These are phyloP conservation scores for Auriscalpium orientale DNA, from an alignment of 768 basidiomycete genomes.

Conservation along the genomic window DNA sequence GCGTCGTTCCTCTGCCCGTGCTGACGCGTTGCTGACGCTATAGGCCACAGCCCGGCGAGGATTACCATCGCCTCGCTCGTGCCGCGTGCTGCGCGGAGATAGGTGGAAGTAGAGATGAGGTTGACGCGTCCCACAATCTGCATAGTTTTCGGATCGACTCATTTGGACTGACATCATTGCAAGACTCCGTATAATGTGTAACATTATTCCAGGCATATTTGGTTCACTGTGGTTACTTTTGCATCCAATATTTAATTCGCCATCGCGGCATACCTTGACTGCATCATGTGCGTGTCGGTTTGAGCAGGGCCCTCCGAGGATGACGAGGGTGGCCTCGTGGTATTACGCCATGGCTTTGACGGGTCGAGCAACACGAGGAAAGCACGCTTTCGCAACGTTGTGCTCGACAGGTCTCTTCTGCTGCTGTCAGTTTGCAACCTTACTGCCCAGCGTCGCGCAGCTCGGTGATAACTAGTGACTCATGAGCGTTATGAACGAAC, in stretches of 20 bases:
- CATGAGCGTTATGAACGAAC: too few species aligned
- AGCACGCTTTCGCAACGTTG: neutral
- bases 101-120: too few species aligned
- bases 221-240: neutral
- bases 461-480: too few species aligned
- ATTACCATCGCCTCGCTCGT: too few species aligned
- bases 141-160: neutral
- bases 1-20: neutral
- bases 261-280: neutral
- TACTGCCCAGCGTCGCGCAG: too few species aligned
- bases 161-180: neutral
- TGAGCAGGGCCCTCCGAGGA: too few species aligned
- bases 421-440: too few species aligned
- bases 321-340: neutral
- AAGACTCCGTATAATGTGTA: neutral
- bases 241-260: neutral
- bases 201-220: neutral
- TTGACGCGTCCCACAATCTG: neutral
- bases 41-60: neutral
- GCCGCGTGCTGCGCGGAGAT: too few species aligned
- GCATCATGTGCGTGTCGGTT: neutral
- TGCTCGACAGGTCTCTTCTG: neutral
- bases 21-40: neutral
- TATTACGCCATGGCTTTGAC: neutral
- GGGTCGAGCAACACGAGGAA: neutral